Percentiles rank a stretch among this genome's conserved stretches.
Conservation (phyloP, 306 rosid genomes). For the Prinsepia uniflora region DNA sequence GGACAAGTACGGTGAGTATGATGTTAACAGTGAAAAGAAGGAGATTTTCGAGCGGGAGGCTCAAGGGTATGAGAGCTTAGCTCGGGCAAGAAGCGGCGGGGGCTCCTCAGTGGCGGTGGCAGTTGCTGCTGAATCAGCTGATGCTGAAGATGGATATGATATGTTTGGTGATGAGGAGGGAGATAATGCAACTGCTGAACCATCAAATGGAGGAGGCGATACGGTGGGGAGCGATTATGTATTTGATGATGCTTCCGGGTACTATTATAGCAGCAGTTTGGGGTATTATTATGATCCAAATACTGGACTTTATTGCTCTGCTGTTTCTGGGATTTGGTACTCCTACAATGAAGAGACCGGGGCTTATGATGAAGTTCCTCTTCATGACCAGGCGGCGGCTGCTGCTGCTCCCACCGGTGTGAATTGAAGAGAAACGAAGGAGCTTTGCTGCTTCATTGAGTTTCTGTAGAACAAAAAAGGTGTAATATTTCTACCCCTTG, state of each 20-base stretch:
- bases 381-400: slow-evolving; percentile 6
- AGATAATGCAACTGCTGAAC: not conserved
- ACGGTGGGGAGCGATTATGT: slow-evolving; percentile 29
- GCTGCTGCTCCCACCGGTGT: not conserved
- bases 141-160: slow-evolving; percentile 16
- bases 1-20: slow-evolving; percentile 97
- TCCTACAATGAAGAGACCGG: slow-evolving; percentile 17
- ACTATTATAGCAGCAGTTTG: slow-evolving; percentile 28
- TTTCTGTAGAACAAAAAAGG: too few relatives aligned
- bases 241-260: slow-evolving; percentile 30
- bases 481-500: too few relatives aligned
- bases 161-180: slow-evolving; percentile 14
- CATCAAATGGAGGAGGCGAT: not conserved
- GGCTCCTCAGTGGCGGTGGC: not conserved
- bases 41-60: slow-evolving; percentile 96
- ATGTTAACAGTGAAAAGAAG: slow-evolving; percentile 81
- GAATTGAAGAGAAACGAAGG: not conserved
- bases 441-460: not conserved
- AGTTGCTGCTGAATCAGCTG: not conserved
- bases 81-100: slow-evolving; percentile 6
- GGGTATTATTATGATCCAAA: slow-evolving; percentile 34
- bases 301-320: slow-evolving; percentile 32
- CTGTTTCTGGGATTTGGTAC: slow-evolving; percentile 32
- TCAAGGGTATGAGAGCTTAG: slow-evolving; percentile 19
- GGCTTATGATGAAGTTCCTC: slow-evolving; percentile 7